phyloP scores from a whole-genome alignment of 441 rosid species.

The Populus hybrid region DNA sequence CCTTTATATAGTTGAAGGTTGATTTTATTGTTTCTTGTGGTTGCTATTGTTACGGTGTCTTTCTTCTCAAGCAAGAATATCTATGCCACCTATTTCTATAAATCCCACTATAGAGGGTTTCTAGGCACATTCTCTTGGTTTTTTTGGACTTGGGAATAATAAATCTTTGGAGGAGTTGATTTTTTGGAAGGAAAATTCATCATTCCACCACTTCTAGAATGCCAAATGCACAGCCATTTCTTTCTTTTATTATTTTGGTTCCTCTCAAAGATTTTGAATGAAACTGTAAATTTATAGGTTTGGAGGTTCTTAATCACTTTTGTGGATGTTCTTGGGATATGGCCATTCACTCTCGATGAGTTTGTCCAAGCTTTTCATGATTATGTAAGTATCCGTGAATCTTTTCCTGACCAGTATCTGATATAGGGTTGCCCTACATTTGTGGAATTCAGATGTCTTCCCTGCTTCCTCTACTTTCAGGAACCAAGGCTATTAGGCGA shows the following conservation, averaged over 20 bases:
- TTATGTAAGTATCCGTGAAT: conserved; percentile 43
- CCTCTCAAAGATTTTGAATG: conserved; percentile 3
- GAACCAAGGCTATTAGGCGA: conserved; percentile 80
- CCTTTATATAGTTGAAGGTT: background rate
- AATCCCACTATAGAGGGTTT: background rate
- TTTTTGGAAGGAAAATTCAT: background rate
- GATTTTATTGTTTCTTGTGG: background rate
- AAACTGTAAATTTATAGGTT: conserved; percentile 42
- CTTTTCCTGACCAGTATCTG: background rate
- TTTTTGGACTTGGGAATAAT: background rate
- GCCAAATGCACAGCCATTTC: background rate
- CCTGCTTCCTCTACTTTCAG: conserved; percentile 33
- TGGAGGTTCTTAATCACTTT: conserved; percentile 90
- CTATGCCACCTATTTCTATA: background rate
- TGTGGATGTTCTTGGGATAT: conserved; percentile 21
- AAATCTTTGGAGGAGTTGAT: background rate
- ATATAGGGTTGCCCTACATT: conserved; percentile 17
- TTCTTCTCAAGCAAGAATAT: background rate
- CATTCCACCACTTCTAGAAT: background rate
- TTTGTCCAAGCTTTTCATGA: conserved; percentile 87
- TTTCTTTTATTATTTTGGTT: background rate
- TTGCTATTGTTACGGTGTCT: background rate
- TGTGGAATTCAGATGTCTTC: conserved; percentile 16
- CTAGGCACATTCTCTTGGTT: background rate
- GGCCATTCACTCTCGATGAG: conserved; percentile 95